Percentiles rank a stretch among this genome's conserved stretches.
These are phyloP conservation scores for Mucor irregularis DNA, from an alignment of 371 early-diverging fungal genomes.

Conservation along the genomic window DNA sequence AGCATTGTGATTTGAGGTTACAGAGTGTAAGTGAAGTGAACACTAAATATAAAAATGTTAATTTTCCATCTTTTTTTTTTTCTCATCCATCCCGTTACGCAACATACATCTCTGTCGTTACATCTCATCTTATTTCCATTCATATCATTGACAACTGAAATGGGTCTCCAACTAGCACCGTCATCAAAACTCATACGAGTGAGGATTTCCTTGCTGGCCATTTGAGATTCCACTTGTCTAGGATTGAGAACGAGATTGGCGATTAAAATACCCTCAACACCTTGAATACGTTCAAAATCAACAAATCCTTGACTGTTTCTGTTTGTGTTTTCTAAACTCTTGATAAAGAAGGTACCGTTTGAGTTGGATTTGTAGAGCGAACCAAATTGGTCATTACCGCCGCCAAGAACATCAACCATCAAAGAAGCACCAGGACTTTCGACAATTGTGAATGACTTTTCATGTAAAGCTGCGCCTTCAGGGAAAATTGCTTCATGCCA, in stretches of 20 bases:
- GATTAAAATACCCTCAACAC: constrained; percentile 80
- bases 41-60: constrained; percentile 51
- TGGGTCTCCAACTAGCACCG: constrained; percentile 74
- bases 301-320: constrained; percentile 72
- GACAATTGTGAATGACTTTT: constrained; percentile 75
- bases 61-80: constrained; percentile 17
- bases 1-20: constrained; percentile 64
- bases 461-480: constrained; percentile 36
- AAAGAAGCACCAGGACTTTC: constrained; percentile 67
- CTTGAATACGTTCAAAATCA: constrained; percentile 89
- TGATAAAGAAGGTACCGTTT: constrained; percentile 85
- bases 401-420: constrained; percentile 63
- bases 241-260: constrained; percentile 83
- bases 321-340: constrained; percentile 77
- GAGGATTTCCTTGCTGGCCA: constrained; percentile 62
- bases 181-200: constrained; percentile 90
- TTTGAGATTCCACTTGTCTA: constrained; percentile 49
- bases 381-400: constrained; percentile 52
- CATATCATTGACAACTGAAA: constrained; percentile 43
- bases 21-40: constrained; percentile 84
- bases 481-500: constrained; percentile 70
- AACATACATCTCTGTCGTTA: constrained; percentile 29
- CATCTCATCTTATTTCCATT: constrained; percentile 41
- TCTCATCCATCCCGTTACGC: constrained; percentile 9
- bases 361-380: constrained; percentile 86